Percentiles rank a stretch among this genome's conserved stretches.
Conservation (phyloP, 192 early-diverging fungal genomes). For the Entophlyctis luteolus region DNA sequence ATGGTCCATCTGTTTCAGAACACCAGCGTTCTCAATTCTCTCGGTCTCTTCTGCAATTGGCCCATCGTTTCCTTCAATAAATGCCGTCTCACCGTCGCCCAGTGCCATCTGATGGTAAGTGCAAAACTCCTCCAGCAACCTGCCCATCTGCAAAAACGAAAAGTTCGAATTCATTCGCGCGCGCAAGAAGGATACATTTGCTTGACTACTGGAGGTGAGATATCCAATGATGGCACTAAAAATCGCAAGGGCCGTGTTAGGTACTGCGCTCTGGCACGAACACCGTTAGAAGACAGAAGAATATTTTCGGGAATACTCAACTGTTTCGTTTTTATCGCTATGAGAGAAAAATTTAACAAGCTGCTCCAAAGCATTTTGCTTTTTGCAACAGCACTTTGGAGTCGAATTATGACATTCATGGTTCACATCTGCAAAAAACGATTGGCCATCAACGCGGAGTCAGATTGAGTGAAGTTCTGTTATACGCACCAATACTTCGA, state of each 20-base stretch:
- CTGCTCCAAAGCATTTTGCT: neutral
- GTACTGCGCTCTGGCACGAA: neutral
- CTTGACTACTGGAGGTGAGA: neutral
- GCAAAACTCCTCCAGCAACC: neutral
- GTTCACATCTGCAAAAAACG: neutral
- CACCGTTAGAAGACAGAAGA: neutral
- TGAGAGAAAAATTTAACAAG: neutral
- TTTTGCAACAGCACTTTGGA: neutral
- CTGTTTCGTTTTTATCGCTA: neutral
- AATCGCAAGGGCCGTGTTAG: constrained; percentile 17
- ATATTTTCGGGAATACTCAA: neutral
- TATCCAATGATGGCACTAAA: constrained; percentile 15
- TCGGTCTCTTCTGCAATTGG: neutral
- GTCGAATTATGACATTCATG: neutral
- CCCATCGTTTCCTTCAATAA: neutral
- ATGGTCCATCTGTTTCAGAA: constrained; percentile 21
- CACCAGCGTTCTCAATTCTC: neutral
- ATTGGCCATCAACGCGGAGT: neutral
- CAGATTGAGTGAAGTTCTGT: neutral
- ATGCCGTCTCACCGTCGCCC: neutral
- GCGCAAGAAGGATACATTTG: neutral
- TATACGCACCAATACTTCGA: neutral
- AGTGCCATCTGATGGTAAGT: neutral
- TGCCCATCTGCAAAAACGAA: constrained; percentile 3
- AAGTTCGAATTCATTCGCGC: neutral